Evolutionary conservation across 2,329 filamentous ascomycete species (phyloP).

Genomic region (Diaporthe sp.): DNA sequence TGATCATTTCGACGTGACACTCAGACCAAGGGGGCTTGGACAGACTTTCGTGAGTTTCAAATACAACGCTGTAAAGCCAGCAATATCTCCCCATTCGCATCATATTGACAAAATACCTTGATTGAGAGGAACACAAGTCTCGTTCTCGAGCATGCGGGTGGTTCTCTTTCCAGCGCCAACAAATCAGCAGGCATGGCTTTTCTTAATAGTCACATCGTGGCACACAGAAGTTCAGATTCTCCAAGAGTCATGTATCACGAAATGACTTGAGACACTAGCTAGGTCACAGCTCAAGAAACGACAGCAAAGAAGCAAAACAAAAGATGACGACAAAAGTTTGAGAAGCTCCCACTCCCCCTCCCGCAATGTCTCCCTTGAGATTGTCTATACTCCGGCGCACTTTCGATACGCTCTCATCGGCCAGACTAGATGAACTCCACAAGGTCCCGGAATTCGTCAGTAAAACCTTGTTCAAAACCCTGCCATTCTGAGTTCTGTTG

Average conservation of each 20-base stretch:
- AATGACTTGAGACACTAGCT: not conserved
- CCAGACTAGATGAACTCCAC: constrained; percentile 35
- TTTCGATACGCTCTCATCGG: not conserved
- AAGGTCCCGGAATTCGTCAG: constrained; percentile 28
- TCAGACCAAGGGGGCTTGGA: not conserved
- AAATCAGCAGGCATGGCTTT: not conserved
- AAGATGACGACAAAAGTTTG: no score
- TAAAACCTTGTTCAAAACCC: constrained; percentile 34
- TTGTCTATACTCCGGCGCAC: no score
- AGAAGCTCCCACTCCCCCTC: no score
- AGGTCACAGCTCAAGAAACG: not conserved
- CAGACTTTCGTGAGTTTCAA: not conserved
- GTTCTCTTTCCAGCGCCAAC: not conserved
- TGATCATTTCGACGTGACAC: not conserved
- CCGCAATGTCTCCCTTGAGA: no score
- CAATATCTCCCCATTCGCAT: not conserved
- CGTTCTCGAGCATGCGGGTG: not conserved
- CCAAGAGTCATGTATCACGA: not conserved
- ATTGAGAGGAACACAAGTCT: not conserved
- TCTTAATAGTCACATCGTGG: not conserved
- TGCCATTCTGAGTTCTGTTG: constrained; percentile 24
- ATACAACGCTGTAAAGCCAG: not conserved
- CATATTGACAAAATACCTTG: not conserved
- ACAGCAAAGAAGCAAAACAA: not conserved
- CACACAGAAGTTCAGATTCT: not conserved